phyloP scores from a whole-genome alignment of 495 filamentous ascomycete species.

The Annulohypoxylon nitens region DNA sequence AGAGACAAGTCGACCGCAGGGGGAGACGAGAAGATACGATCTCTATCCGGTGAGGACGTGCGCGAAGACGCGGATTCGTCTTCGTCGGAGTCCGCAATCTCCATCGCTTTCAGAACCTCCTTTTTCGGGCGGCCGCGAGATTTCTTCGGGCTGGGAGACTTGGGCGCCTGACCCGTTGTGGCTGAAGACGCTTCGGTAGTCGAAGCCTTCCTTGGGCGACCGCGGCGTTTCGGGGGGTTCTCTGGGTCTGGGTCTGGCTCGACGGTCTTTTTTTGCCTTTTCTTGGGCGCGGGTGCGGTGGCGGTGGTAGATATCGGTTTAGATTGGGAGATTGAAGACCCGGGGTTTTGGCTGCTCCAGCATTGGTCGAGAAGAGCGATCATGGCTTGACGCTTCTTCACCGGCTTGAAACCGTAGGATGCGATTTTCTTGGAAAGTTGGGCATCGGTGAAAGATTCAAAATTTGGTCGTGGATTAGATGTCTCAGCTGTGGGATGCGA shows the following conservation, averaged over 20 bases:
- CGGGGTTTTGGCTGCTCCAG: slow-evolving; percentile 68
- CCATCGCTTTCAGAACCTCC: slow-evolving; percentile 56
- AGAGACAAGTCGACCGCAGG: slow-evolving; percentile 51
- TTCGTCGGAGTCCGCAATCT: slow-evolving; percentile 72
- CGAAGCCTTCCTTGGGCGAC: slow-evolving; percentile 58
- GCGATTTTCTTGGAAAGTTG: slow-evolving; percentile 73
- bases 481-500: slow-evolving; percentile 21
- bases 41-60: slow-evolving; percentile 53
- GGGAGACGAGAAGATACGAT: slow-evolving; percentile 55
- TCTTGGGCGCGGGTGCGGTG: slow-evolving; percentile 14
- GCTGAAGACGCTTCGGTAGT: slow-evolving; percentile 30
- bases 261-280: slow-evolving; percentile 17
- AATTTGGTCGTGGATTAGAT: slow-evolving; percentile 68
- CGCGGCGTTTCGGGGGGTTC: slow-evolving; percentile 55
- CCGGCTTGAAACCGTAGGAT: slow-evolving; percentile 79
- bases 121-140: slow-evolving; percentile 28
- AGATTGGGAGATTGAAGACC: slow-evolving; percentile 18
- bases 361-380: slow-evolving; percentile 78
- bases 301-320: slow-evolving; percentile 47
- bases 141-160: slow-evolving; percentile 41
- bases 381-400: slow-evolving; percentile 78
- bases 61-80: slow-evolving; percentile 52
- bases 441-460: slow-evolving; percentile 70
- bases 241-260: slow-evolving; percentile 9
- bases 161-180: slow-evolving; percentile 28